phyloP scores from a whole-genome alignment of 2,329 filamentous ascomycete species.

The Fusarium equiseti region DNA sequence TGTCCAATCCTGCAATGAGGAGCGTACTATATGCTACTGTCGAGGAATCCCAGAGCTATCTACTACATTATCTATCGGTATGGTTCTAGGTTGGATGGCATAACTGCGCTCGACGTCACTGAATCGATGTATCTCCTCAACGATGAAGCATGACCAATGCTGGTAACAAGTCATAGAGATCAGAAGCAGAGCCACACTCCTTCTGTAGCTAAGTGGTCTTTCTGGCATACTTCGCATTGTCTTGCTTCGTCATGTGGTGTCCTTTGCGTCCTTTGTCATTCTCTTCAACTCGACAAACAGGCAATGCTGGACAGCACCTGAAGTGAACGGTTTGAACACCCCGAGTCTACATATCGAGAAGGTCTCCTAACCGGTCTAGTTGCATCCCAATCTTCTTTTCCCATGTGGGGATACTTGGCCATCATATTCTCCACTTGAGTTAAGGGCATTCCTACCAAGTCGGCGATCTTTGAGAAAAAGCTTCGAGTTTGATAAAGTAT shows the following conservation, averaged over 20 bases:
- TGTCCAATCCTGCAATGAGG: too few relatives aligned
- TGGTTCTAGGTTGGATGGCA: background rate
- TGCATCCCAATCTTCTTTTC: background rate
- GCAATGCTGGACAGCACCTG: background rate
- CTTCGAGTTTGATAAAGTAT: accelerated
- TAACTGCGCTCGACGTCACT: background rate
- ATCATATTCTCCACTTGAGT: background rate
- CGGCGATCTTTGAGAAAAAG: background rate
- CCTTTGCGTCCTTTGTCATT: background rate
- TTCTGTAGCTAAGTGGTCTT: background rate
- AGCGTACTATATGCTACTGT: too few relatives aligned
- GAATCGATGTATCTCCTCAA: background rate
- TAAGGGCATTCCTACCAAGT: background rate
- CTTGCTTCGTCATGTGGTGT: background rate
- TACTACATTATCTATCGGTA: background rate
- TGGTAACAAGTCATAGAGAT: accelerated
- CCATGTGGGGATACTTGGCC: background rate
- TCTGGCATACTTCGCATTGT: background rate
- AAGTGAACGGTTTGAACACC: background rate
- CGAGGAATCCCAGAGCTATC: too few relatives aligned
- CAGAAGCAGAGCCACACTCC: background rate
- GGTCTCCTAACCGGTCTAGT: background rate
- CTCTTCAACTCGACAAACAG: background rate
- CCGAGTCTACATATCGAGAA: background rate
- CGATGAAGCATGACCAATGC: background rate